phyloP scores from a whole-genome alignment of 2,329 filamentous ascomycete species.

The Paecilomyces niveus region DNA sequence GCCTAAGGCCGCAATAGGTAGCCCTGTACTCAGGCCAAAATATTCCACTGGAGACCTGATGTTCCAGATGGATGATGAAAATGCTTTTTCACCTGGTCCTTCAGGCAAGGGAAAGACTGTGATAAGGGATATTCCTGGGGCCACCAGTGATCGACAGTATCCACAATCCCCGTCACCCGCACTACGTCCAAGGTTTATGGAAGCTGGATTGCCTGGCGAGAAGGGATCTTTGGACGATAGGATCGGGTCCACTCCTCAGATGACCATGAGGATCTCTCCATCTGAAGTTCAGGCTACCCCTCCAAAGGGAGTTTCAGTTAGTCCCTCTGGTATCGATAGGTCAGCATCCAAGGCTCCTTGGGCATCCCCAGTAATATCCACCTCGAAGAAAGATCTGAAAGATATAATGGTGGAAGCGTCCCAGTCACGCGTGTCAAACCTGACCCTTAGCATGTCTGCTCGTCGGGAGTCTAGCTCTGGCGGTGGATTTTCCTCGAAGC shows the following conservation, averaged over 20 bases:
- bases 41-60: constrained; percentile 70
- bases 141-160: constrained; percentile 12
- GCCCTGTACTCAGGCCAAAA: constrained; percentile 62
- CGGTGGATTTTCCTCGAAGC: constrained; percentile 46
- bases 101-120: constrained; percentile 22
- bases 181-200: constrained; percentile 17
- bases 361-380: constrained; percentile 47
- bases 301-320: constrained; percentile 15
- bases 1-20: constrained; percentile 46
- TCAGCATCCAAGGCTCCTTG: constrained; percentile 41
- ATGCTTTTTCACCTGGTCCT: constrained; percentile 16
- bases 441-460: constrained; percentile 46
- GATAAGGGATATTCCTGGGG: constrained; percentile 14
- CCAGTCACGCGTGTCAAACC: constrained; percentile 42
- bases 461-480: constrained; percentile 33
- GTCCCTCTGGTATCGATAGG: constrained; percentile 16
- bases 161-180: constrained; percentile 16
- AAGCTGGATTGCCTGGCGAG: constrained; percentile 18
- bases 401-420: constrained; percentile 66
- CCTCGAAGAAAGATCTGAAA: constrained; percentile 63
- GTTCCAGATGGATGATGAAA: constrained; percentile 87
- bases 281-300: constrained; percentile 13
- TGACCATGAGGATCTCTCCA: constrained; percentile 16
- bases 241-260: constrained; percentile 18
- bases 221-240: constrained; percentile 20